Evolutionary conservation across 345 rosid species (phyloP).

Genomic region (Ceriops tagal): DNA sequence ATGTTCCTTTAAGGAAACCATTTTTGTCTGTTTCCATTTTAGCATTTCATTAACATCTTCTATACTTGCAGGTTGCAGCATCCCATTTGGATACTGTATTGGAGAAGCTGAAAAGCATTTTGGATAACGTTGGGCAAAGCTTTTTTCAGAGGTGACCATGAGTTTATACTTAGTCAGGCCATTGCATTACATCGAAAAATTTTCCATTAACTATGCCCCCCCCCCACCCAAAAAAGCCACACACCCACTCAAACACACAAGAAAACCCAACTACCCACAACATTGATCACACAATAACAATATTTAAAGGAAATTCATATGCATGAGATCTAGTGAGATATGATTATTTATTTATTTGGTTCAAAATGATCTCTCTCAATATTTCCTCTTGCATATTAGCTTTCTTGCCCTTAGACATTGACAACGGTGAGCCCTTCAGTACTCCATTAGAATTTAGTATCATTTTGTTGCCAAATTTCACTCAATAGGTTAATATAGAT

Average conservation of each 20-base stretch:
- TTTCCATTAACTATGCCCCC: too few relatives aligned
- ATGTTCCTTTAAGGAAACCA: background rate
- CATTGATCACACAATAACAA: too few relatives aligned
- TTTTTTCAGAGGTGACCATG: constrained; percentile 67
- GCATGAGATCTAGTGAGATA: background rate
- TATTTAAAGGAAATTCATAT: too few relatives aligned
- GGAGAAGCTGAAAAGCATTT: constrained; percentile 82
- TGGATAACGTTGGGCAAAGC: constrained; percentile 78
- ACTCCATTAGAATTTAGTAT: background rate
- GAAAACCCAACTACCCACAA: too few relatives aligned
- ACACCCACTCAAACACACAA: too few relatives aligned
- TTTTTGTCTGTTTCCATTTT: constrained; percentile 10
- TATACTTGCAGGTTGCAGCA: constrained; percentile 79
- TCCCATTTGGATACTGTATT: constrained; percentile 91
- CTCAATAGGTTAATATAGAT: background rate
- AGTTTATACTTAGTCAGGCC: background rate
- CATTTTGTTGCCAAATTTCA: background rate
- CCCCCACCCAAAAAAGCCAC: too few relatives aligned
- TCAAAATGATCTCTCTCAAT: background rate
- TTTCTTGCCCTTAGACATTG: background rate
- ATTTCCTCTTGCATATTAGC: constrained; percentile 1
- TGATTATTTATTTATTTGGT: background rate
- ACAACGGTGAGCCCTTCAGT: background rate
- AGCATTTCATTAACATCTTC: constrained; percentile 16
- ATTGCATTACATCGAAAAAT: too few relatives aligned